Evolutionary conservation across 164 flowering plant genomes (phyloP).

Genomic region (Annona squamosa): DNA sequence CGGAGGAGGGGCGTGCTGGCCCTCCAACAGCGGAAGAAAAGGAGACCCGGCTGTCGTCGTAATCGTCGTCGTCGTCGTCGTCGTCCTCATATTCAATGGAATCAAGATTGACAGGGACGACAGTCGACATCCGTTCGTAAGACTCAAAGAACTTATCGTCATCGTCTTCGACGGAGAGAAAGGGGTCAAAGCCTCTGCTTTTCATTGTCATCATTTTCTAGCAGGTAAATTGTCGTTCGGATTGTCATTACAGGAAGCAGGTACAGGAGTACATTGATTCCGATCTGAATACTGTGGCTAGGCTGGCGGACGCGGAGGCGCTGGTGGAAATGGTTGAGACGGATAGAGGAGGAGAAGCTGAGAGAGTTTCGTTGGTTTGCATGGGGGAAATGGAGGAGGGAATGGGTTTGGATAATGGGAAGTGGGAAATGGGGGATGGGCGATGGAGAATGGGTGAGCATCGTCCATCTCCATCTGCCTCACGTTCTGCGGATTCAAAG

Average conservation of each 20-base stretch:
- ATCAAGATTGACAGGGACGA: conserved; percentile 31
- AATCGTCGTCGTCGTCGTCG: conserved; percentile 35
- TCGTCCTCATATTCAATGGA: conserved; percentile 47
- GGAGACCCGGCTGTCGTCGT: conserved; percentile 61
- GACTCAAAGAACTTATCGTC: conserved; percentile 68
- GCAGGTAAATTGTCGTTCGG: no score
- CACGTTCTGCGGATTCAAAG: neutral
- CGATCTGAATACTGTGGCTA: neutral
- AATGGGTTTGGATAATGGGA: neutral
- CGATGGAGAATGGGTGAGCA: neutral
- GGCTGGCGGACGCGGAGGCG: neutral
- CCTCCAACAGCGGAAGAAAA: conserved; percentile 44
- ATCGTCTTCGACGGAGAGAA: conserved; percentile 24
- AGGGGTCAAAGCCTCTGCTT: neutral
- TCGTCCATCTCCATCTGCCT: neutral
- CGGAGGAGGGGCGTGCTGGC: neutral
- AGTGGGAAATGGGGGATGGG: neutral
- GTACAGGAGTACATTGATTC: neutral
- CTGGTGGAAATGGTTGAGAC: neutral
- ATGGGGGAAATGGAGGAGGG: neutral
- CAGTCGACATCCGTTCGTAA: conserved; percentile 46
- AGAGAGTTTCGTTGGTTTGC: neutral
- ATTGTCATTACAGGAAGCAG: neutral
- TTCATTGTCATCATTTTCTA: neutral
- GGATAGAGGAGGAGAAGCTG: neutral